These are phyloP conservation scores for Setaria viridis DNA, from an alignment of 202 grass and related monocot species.

Conservation along the genomic window DNA sequence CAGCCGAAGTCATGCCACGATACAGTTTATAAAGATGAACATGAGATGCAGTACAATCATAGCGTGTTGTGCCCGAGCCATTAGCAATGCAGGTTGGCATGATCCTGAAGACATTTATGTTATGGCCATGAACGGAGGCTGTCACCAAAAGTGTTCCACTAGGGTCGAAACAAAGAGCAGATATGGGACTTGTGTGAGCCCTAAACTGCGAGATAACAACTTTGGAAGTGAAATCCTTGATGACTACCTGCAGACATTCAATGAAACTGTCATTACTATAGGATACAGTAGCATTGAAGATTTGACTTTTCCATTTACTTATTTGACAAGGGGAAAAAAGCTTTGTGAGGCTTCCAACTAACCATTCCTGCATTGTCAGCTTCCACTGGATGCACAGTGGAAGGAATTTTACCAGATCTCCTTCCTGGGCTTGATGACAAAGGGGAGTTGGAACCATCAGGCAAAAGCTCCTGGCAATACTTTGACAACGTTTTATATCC, in stretches of 20 bases:
- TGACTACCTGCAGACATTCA: conserved; percentile 73
- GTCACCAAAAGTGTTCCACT: conserved; percentile 97
- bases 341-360: conserved; percentile 44
- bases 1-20: conserved; percentile 94
- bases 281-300: conserved; percentile 27
- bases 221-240: conserved; percentile 92
- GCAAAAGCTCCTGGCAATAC: conserved; percentile 92
- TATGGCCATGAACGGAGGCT: conserved; percentile 94
- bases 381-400: conserved; percentile 79
- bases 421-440: conserved; percentile 88
- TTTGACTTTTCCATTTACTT: conserved; percentile 23
- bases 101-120: conserved; percentile 98
- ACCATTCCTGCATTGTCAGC: conserved; percentile 98
- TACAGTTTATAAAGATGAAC: conserved; percentile 99
- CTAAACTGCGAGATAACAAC: conserved; percentile 94
- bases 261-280: conserved; percentile 37
- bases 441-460: conserved; percentile 91
- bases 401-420: conserved; percentile 78
- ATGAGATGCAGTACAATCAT: conserved; percentile 90
- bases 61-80: conserved; percentile 62
- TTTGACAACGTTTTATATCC: conserved; percentile 93
- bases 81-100: conserved; percentile 79
- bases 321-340: conserved; percentile 2
- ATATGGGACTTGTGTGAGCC: conserved; percentile 97
- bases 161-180: conserved; percentile 97